phyloP scores from a whole-genome alignment of 78 protist genomes.

The Cavenderia fasciculata region DNA sequence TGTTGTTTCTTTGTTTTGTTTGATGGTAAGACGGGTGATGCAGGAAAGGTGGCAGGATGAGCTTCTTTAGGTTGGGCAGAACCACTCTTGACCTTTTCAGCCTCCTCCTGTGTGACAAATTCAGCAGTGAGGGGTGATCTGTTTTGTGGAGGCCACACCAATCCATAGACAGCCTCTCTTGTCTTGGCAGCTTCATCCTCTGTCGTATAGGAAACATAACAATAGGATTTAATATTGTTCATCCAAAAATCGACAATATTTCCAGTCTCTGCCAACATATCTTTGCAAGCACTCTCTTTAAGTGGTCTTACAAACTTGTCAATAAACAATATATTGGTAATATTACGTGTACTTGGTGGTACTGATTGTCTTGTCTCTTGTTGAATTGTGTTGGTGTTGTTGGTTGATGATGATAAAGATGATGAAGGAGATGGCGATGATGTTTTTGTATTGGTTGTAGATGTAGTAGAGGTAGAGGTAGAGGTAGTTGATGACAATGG shows the following conservation, averaged over 20 bases:
- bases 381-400: not conserved
- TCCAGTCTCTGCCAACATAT: slow-evolving; percentile 25
- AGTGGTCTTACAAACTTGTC: slow-evolving; percentile 68
- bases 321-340: slow-evolving; percentile 25
- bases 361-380: not conserved
- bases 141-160: slow-evolving; percentile 62
- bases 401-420: not conserved
- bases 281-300: not conserved
- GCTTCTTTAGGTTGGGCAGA: too few species aligned
- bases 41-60: not conserved
- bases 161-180: not conserved
- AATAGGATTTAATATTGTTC: slow-evolving; percentile 24
- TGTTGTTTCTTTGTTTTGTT: not conserved
- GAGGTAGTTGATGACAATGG: too few species aligned
- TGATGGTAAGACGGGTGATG: not conserved
- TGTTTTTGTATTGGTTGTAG: slow-evolving; percentile 3
- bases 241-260: slow-evolving; percentile 18
- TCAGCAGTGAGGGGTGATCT: slow-evolving; percentile 3
- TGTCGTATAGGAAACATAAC: slow-evolving; percentile 36
- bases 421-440: not conserved
- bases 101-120: slow-evolving; percentile 7
- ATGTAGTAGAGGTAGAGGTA: not conserved
- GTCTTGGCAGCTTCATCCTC: slow-evolving; percentile 25
- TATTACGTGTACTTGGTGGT: too few species aligned
- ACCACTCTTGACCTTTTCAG: slow-evolving; percentile 4